Evolutionary conservation across 495 filamentous ascomycete species (phyloP).

Genomic region (Penicillium crystallinum): DNA sequence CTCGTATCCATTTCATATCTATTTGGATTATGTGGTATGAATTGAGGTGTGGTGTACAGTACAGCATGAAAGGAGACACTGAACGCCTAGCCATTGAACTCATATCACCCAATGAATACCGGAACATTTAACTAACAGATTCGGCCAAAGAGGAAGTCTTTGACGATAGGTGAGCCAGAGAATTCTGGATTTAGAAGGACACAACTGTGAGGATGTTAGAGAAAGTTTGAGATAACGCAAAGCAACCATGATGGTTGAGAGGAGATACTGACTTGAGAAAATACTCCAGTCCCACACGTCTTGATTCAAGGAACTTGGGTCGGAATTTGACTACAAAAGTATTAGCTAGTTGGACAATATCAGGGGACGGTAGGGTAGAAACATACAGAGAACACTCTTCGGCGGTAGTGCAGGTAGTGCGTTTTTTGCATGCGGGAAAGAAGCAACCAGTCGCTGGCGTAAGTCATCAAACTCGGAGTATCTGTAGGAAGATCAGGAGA

Average conservation of each 20-base stretch:
- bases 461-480: conserved; percentile 71
- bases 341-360: neutral
- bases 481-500: conserved; percentile 26
- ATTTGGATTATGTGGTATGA: neutral
- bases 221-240: neutral
- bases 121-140: conserved; percentile 20
- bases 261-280: conserved; percentile 59
- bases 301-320: conserved; percentile 60
- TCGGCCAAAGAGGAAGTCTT: conserved; percentile 60
- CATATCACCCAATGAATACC: neutral
- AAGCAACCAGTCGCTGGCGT: conserved; percentile 49
- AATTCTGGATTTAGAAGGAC: conserved; percentile 67
- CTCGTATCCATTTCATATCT: too few relatives aligned
- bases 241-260: neutral
- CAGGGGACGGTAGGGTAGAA: too few relatives aligned
- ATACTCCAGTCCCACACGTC: conserved; percentile 61
- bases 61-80: neutral
- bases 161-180: conserved; percentile 61
- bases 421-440: conserved; percentile 61
- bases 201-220: conserved; percentile 39
- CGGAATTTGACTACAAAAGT: conserved; percentile 54
- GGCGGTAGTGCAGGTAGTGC: conserved; percentile 63
- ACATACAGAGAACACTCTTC: conserved; percentile 65
- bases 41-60: neutral
- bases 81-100: neutral